These are phyloP conservation scores for Neonectria neomacrospora DNA, from an alignment of 2,329 filamentous ascomycete species.

Conservation along the genomic window DNA sequence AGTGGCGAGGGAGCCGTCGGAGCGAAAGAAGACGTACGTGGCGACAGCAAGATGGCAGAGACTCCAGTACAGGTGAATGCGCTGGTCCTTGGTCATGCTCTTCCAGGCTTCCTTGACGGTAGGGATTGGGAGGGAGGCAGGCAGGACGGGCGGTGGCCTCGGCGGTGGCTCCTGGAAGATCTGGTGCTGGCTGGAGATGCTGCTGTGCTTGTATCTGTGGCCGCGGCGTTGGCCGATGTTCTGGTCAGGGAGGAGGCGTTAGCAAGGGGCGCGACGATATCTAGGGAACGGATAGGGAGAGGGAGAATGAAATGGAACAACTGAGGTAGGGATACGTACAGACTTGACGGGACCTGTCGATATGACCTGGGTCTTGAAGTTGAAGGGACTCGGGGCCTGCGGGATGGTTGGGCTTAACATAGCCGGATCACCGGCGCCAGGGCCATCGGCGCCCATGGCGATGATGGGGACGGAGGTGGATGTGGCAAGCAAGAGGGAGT, in stretches of 20 bases:
- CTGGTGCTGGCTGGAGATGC: conserved; percentile 87
- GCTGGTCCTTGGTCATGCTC: conserved; percentile 91
- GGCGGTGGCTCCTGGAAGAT: conserved; percentile 94
- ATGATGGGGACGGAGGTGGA: conserved; percentile 32
- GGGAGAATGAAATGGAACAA: background rate
- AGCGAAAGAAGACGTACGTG: conserved; percentile 85
- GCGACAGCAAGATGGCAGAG: conserved; percentile 87
- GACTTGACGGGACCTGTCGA: conserved; percentile 81
- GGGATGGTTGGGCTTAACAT: conserved; percentile 7
- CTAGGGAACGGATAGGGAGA: background rate
- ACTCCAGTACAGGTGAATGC: conserved; percentile 86
- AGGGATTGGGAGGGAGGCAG: conserved; percentile 90
- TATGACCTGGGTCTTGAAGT: conserved; percentile 87
- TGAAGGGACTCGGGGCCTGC: conserved; percentile 77
- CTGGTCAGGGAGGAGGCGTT: conserved; percentile 54
- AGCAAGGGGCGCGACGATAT: conserved; percentile 13
- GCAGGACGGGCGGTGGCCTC: conserved; percentile 86
- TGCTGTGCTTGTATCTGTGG: conserved; percentile 98
- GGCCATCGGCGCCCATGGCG: conserved; percentile 34
- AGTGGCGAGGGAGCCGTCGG: conserved; percentile 87
- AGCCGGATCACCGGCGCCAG: conserved; percentile 24
- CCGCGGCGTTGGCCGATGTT: conserved; percentile 92
- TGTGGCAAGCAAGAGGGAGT: conserved; percentile 34
- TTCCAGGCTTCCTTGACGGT: conserved; percentile 88
- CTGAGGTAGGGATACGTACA: conserved; percentile 58